phyloP scores from a whole-genome alignment of 1,139 yeast species.

The Candida sojae region DNA sequence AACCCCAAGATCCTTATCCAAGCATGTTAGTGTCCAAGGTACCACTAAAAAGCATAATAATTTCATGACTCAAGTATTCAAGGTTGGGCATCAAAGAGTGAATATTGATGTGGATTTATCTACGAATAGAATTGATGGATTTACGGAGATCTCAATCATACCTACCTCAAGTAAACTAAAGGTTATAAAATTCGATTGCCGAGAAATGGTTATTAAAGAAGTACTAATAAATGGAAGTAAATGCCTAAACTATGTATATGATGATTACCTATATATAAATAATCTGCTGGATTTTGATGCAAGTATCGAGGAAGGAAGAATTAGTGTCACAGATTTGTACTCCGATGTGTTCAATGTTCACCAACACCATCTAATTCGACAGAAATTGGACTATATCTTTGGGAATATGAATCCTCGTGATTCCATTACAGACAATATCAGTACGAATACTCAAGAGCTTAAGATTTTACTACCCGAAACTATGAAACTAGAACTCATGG shows the following conservation, averaged over 20 bases:
- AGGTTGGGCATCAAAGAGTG: conserved; percentile 70
- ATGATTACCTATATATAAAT: conserved; percentile 41
- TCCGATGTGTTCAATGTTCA: conserved; percentile 47
- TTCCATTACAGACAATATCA: conserved; percentile 8
- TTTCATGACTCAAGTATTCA: conserved; percentile 44
- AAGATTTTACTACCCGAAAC: conserved; percentile 71
- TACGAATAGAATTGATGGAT: conserved; percentile 57
- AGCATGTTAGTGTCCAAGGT: background rate
- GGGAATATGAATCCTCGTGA: conserved; percentile 49
- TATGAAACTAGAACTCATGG: conserved; percentile 62
- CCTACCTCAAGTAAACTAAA: conserved; percentile 66
- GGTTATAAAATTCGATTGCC: conserved; percentile 72
- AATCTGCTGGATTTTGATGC: conserved; percentile 31
- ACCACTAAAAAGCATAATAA: conserved; percentile 12
- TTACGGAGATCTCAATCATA: conserved; percentile 77
- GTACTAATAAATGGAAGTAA: conserved; percentile 58
- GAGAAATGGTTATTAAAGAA: conserved; percentile 67
- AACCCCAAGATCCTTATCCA: conserved; percentile 8
- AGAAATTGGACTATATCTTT: conserved; percentile 62
- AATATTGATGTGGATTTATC: conserved; percentile 67
- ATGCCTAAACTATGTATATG: conserved; percentile 37
- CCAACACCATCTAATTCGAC: conserved; percentile 66
- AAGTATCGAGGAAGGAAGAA: conserved; percentile 19
- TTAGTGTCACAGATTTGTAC: conserved; percentile 45
- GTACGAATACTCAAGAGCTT: conserved; percentile 67